Base-by-base conservation (phyloP, 208 protist species). In the Trypanosoma conorhini region DNA sequence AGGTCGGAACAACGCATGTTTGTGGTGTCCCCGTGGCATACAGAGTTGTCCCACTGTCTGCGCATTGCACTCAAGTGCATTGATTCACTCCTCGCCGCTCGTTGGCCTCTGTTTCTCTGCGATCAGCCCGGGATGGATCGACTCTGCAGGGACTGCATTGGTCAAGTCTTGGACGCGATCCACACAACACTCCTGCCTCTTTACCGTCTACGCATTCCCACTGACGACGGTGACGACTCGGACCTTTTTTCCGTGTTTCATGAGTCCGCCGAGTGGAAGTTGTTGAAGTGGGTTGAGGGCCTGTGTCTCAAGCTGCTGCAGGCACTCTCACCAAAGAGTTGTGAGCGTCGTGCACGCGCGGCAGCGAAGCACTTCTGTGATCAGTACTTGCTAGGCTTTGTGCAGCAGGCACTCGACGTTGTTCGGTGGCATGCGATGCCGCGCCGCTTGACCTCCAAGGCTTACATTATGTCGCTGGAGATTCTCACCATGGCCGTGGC, bases 401-500 rank as follows among this genome's bases (percentile, higher is more conserved):
- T 81, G 13, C 78, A 85, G 61, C 62, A 76, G 3, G 74, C 87
- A 24, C 76, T 94, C 62, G 68, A 77, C 38, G 58, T 96, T 31
- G 85, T 94, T 61, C 82, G 86, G 15, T 96, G 91, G 91, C 91
- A 96, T 71, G 72, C 80, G 19, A 46, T 50, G 24, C 74, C 80
- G 19, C 71, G 80, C 42, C 72, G 24, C 28, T 65, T 96, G 22
- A 94, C 81, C n/a, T 93, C 87, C 22, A 94, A 94, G 69, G 87
- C 88, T 22, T 93, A 91, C 76, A 96, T 96, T 67, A 64, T 94
- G 57, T 70, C 85, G 0, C 81, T 96, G 12, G 88, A 96, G 72
- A 79, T 85, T 35, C 68, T 94, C 46, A 85, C 76, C 31, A 68
- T 81, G 48, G 77, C 81, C 28, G 77, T 88, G 22, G 64, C 76